Conservation (phyloP, 2,329 filamentous ascomycete species). For the Stemphylium beticola region DNA sequence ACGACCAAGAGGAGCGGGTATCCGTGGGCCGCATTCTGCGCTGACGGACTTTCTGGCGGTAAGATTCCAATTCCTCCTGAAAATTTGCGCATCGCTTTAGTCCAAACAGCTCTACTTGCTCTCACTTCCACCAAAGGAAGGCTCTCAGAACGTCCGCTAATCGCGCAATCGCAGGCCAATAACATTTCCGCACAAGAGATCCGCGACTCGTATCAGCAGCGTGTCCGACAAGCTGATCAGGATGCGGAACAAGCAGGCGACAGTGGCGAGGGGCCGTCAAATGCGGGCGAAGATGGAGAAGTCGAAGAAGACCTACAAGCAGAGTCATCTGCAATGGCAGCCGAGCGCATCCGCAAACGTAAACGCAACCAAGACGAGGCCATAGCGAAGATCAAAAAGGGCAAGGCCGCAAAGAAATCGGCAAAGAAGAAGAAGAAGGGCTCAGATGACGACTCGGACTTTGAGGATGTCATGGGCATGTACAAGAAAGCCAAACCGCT, state of each 20-base stretch:
- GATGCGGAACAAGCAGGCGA: conserved; percentile 44
- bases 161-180: conserved; percentile 60
- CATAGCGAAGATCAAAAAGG: conserved; percentile 50
- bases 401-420: conserved; percentile 59
- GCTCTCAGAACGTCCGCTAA: background rate
- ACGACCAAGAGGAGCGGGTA: conserved; percentile 51
- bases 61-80: conserved; percentile 27
- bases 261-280: conserved; percentile 45
- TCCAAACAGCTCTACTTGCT: too few relatives aligned
- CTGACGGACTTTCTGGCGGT: conserved; percentile 72
- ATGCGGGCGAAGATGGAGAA: conserved; percentile 44
- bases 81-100: background rate
- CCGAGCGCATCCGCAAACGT: conserved; percentile 59
- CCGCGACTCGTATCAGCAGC: conserved; percentile 63
- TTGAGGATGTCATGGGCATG: conserved; percentile 59
- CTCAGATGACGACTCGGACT: conserved; percentile 53
- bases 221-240: conserved; percentile 57
- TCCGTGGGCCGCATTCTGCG: conserved; percentile 68
- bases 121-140: too few relatives aligned
- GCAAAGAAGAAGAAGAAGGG: conserved; percentile 52
- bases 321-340: conserved; percentile 50
- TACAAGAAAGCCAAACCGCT: conserved; percentile 64
- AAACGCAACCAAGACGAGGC: conserved; percentile 63
- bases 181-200: conserved; percentile 74
- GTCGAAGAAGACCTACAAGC: conserved; percentile 42